These are phyloP conservation scores for Ophryocystis elektroscirrha DNA, from an alignment of 169 alveolate genomes.

Conservation along the genomic window DNA sequence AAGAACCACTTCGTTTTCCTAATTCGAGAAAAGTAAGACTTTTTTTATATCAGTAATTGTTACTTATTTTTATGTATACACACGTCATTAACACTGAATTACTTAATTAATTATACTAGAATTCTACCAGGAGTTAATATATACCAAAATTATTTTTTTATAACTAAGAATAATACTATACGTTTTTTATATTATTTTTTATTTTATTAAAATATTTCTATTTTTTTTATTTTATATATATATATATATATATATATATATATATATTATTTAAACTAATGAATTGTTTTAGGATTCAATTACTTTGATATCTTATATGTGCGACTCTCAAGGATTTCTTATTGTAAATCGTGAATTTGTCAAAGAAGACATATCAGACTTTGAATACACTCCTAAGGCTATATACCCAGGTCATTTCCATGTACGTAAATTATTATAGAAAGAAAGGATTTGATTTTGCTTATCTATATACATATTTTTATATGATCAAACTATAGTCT, in stretches of 20 bases:
- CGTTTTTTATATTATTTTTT: neutral
- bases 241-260: neutral
- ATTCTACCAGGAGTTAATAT: neutral
- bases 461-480: slow-evolving; percentile 26
- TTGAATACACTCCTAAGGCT: slow-evolving; percentile 80
- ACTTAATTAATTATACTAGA: neutral
- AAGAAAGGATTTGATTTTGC: slow-evolving; percentile 18
- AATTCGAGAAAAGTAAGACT: slow-evolving; percentile 65
- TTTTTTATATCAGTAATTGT: slow-evolving; percentile 35
- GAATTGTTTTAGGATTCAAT: slow-evolving; percentile 37
- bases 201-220: neutral
- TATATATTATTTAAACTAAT: slow-evolving; percentile 1
- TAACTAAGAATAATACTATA: neutral
- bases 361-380: slow-evolving; percentile 70
- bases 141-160: neutral
- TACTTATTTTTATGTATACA: slow-evolving; percentile 21
- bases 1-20: slow-evolving; percentile 91
- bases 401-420: slow-evolving; percentile 53
- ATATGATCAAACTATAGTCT: neutral
- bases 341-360: slow-evolving; percentile 73
- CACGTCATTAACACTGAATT: neutral
- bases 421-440: neutral
- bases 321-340: slow-evolving; percentile 82
- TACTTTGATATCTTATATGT: slow-evolving; percentile 73
- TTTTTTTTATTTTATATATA: neutral